Percentiles rank a stretch among this genome's conserved stretches.
Conservation (phyloP, 2,329 filamentous ascomycete species). For the Aspergillus oerlinghausenensis region DNA sequence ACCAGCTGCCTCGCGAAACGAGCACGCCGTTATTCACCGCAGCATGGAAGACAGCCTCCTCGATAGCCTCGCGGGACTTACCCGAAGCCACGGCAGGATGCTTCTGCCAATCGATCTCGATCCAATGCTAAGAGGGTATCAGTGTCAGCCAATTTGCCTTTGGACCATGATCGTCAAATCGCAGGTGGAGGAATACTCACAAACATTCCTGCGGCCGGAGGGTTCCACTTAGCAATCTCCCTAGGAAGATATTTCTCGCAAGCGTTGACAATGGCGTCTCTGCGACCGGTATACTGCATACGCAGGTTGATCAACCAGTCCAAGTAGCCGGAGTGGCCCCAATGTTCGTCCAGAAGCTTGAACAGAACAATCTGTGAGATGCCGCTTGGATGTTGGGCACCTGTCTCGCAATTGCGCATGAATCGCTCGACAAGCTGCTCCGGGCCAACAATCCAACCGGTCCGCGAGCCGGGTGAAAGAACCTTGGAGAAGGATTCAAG, state of each 20-base stretch:
- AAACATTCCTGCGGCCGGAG: slow-evolving; percentile 91
- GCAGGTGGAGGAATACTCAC: slow-evolving; percentile 48
- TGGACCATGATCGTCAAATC: no score
- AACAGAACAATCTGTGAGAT: slow-evolving; percentile 79
- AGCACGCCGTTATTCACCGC: slow-evolving; percentile 74
- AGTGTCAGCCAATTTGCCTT: background rate
- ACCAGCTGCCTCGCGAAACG: slow-evolving; percentile 84
- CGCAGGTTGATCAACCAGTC: slow-evolving; percentile 83
- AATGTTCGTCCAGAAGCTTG: slow-evolving; percentile 87
- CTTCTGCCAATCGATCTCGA: slow-evolving; percentile 43
- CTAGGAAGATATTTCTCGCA: slow-evolving; percentile 73
- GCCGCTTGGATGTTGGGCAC: slow-evolving; percentile 79
- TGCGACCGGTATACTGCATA: slow-evolving; percentile 71
- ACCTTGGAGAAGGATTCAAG: slow-evolving; percentile 95
- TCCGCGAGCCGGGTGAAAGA: slow-evolving; percentile 71
- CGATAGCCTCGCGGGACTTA: slow-evolving; percentile 51
- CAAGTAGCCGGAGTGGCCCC: slow-evolving; percentile 88
- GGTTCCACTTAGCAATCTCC: slow-evolving; percentile 72
- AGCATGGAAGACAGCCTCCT: slow-evolving; percentile 79
- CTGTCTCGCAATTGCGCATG: slow-evolving; percentile 74
- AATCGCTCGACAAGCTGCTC: slow-evolving; percentile 81
- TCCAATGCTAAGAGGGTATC: slow-evolving; percentile 38
- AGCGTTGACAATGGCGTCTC: slow-evolving; percentile 71
- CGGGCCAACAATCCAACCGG: slow-evolving; percentile 86
- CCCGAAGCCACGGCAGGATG: slow-evolving; percentile 39